phyloP scores from a whole-genome alignment of 2,329 filamentous ascomycete genomes.

The Beauveria sp. region DNA sequence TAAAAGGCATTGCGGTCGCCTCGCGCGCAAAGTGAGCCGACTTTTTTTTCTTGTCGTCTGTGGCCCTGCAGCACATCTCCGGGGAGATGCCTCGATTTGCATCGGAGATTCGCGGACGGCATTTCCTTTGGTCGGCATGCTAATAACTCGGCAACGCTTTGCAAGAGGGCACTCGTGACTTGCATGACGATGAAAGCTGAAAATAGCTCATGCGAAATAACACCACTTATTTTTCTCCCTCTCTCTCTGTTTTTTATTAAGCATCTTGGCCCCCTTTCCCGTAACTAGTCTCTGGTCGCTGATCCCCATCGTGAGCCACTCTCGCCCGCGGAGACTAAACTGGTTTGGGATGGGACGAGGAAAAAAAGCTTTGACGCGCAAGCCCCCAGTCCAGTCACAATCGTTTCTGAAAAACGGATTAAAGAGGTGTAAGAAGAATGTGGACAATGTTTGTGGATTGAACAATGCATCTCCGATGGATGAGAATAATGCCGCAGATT shows the following conservation, averaged over 20 bases:
- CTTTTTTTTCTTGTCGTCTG: neutral
- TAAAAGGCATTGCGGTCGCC: neutral
- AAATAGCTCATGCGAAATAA: neutral
- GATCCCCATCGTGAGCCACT: neutral
- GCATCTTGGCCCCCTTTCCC: too few relatives aligned
- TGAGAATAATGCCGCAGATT: neutral
- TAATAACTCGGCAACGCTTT: too few relatives aligned
- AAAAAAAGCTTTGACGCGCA: neutral
- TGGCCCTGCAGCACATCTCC: neutral
- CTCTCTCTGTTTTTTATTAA: neutral
- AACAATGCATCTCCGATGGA: neutral
- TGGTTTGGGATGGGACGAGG: neutral
- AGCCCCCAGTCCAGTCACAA: neutral
- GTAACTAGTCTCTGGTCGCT: neutral
- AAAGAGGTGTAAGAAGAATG: neutral
- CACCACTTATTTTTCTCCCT: neutral
- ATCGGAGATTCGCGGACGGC: slow-evolving; percentile 1
- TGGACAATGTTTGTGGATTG: neutral
- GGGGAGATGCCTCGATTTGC: neutral
- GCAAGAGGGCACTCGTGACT: neutral
- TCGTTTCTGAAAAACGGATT: too few relatives aligned
- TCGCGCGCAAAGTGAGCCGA: slow-evolving; percentile 1
- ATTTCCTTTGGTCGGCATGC: neutral
- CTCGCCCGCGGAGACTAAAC: slow-evolving; percentile 2
- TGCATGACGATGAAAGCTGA: neutral